Percentiles rank a stretch among this genome's conserved stretches.
These are phyloP conservation scores for Vanrija sp. DNA, from an alignment of 1,284 basidiomycete genomes.

Conservation along the genomic window DNA sequence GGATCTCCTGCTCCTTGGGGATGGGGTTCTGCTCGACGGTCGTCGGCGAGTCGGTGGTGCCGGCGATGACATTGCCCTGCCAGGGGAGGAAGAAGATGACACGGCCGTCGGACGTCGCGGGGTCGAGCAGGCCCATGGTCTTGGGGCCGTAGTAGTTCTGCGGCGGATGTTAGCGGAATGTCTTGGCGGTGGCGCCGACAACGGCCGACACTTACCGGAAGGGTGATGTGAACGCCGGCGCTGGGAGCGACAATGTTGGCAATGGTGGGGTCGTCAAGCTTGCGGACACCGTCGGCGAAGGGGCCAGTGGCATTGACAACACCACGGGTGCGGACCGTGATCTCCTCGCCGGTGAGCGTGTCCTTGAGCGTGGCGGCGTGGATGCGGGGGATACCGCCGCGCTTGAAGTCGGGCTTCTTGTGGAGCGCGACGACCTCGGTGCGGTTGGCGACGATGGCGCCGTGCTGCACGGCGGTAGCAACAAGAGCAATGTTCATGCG, in stretches of 20 bases:
- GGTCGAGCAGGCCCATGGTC: slow-evolving; percentile 93
- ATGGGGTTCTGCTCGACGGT: slow-evolving; percentile 72
- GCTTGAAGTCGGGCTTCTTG: slow-evolving; percentile 57
- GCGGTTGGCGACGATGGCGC: slow-evolving; percentile 86
- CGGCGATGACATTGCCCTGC: slow-evolving; percentile 97
- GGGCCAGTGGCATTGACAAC: slow-evolving; percentile 97
- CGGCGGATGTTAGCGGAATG: not conserved
- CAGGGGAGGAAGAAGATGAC: slow-evolving; percentile 99
- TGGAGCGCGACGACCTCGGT: slow-evolving; percentile 76
- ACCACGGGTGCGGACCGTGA: slow-evolving; percentile 80
- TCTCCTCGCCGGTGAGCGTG: slow-evolving; percentile 69
- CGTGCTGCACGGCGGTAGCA: slow-evolving; percentile 90
- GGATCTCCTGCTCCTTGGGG: slow-evolving; percentile 89
- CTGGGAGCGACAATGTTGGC: slow-evolving; percentile 88
- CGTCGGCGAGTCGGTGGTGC: slow-evolving; percentile 87
- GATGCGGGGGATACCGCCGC: slow-evolving; percentile 59
- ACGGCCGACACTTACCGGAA: slow-evolving; percentile 55
- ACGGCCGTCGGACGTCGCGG: slow-evolving; percentile 89
- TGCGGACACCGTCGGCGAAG: slow-evolving; percentile 81
- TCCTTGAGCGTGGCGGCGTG: slow-evolving; percentile 77
- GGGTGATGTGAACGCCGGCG: slow-evolving; percentile 91
- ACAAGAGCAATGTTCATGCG: slow-evolving; percentile 95
- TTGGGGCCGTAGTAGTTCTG: slow-evolving; percentile 89
- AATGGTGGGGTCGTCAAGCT: slow-evolving; percentile 76
- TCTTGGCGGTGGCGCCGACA: not conserved